Conservation (phyloP, 1,284 basidiomycete genomes). For the Exobasidium rhododendri region DNA sequence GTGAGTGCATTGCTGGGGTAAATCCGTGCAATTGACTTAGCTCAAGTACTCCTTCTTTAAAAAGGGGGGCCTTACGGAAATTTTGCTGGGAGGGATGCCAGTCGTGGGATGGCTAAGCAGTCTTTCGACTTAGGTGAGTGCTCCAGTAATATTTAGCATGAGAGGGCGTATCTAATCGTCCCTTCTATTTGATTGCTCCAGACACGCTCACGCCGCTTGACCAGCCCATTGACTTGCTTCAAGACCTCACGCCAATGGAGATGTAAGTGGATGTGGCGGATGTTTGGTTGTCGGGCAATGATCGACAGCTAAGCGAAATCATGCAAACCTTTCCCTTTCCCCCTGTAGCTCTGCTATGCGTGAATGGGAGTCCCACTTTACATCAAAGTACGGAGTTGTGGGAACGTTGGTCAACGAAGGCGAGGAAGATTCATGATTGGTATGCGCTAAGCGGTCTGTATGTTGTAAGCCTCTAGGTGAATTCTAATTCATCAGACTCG, state of each 20-base stretch:
- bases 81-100: slow-evolving; percentile 90
- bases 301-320: not conserved
- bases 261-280: slow-evolving; percentile 63
- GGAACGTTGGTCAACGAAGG: slow-evolving; percentile 50
- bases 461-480: no score
- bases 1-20: slow-evolving; percentile 58
- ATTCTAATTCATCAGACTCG: slow-evolving; percentile 41
- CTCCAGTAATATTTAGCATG: no score
- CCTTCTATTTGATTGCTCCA: slow-evolving; percentile 60
- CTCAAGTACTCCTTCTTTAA: not conserved
- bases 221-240: slow-evolving; percentile 76
- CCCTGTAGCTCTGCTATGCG: slow-evolving; percentile 12
- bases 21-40: not conserved
- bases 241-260: slow-evolving; percentile 73
- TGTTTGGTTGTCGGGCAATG: not conserved
- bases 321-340: not conserved
- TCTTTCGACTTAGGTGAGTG: slow-evolving; percentile 78
- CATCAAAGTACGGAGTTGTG: slow-evolving; percentile 47
- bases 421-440: slow-evolving; percentile 16
- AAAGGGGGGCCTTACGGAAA: slow-evolving; percentile 91
- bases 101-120: slow-evolving; percentile 92
- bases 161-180: no score
- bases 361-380: slow-evolving; percentile 36
- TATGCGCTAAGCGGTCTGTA: not conserved
- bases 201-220: slow-evolving; percentile 86